Evolutionary conservation across 2,329 filamentous ascomycete species (phyloP).

Genomic region (Beauveria caledonica): DNA sequence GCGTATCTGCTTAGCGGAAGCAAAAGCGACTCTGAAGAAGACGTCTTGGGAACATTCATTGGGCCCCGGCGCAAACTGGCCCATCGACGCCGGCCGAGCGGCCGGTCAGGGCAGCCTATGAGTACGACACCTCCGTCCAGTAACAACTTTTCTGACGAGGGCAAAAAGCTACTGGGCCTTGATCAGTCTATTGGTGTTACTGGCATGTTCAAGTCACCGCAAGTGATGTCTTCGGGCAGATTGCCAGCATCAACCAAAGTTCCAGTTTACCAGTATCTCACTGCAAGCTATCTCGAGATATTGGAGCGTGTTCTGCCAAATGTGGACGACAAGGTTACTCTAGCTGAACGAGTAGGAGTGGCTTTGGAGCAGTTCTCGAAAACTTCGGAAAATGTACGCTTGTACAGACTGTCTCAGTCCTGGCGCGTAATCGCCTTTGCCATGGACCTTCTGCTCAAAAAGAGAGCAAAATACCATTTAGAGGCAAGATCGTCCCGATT

Average conservation of each 20-base stretch:
- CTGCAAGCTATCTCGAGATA: constrained; percentile 47
- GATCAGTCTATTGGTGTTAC: constrained; percentile 52
- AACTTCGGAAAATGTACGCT: constrained; percentile 46
- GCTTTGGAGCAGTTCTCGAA: constrained; percentile 50
- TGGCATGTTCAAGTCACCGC: constrained; percentile 49
- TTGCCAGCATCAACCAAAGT: constrained; percentile 44
- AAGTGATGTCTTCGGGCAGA: constrained; percentile 54
- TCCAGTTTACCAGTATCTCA: constrained; percentile 47
- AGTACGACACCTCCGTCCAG: constrained; percentile 45
- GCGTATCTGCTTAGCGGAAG: constrained; percentile 46
- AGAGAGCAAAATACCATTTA: constrained; percentile 50
- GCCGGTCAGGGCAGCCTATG: constrained; percentile 34
- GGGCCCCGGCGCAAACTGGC: constrained; percentile 34
- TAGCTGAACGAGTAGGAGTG: constrained; percentile 38
- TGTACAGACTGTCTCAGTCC: constrained; percentile 55
- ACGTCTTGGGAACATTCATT: constrained; percentile 52
- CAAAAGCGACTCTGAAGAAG: constrained; percentile 58
- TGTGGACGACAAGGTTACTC: constrained; percentile 25
- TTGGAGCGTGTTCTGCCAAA: constrained; percentile 41
- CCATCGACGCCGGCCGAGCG: constrained; percentile 35
- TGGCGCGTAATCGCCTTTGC: constrained; percentile 55
- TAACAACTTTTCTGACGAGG: constrained; percentile 22
- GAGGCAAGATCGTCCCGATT: constrained; percentile 37
- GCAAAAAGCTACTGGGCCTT: constrained; percentile 39
- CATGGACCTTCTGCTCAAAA: constrained; percentile 43